Evolutionary conservation across 2,329 filamentous ascomycete genomes (phyloP).

Genomic region (Colletotrichum magnum): DNA sequence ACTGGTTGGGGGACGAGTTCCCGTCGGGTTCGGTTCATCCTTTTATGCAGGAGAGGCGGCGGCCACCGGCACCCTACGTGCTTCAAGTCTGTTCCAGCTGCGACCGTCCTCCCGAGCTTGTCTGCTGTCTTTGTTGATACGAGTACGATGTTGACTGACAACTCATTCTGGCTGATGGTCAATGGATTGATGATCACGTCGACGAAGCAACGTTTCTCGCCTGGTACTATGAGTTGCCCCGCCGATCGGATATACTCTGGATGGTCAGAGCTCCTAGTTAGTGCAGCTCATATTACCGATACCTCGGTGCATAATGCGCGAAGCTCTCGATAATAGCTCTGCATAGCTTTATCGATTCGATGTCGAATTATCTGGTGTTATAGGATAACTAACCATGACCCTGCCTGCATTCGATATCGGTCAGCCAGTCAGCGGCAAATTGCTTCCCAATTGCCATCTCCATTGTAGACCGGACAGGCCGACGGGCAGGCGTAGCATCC

Average conservation of each 20-base stretch:
- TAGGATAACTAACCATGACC: neutral
- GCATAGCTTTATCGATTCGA: slow-evolving; percentile 10
- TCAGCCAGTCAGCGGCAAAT: neutral
- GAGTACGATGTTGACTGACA: neutral
- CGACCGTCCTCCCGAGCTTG: neutral
- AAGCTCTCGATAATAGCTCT: slow-evolving; percentile 16
- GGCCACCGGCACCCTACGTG: slow-evolving; percentile 12
- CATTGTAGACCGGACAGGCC: neutral
- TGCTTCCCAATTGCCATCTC: neutral
- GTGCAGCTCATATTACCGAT: slow-evolving; percentile 1
- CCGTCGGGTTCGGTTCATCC: slow-evolving; percentile 4
- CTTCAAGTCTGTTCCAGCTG: slow-evolving; percentile 36
- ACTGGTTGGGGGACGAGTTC: neutral
- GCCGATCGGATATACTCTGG: neutral
- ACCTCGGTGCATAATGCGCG: neutral
- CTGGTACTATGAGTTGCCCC: neutral
- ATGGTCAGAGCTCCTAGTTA: slow-evolving; percentile 34
- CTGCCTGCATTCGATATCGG: neutral
- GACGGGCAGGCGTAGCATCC: neutral
- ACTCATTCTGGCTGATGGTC: too few relatives aligned
- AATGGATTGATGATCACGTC: neutral
- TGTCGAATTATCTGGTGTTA: neutral
- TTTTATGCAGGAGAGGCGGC: slow-evolving; percentile 33
- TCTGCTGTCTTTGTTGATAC: neutral
- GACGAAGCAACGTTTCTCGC: neutral